Base-by-base conservation (phyloP, 192 early-diverging fungal genomes). In the Coemansia sp. region DNA sequence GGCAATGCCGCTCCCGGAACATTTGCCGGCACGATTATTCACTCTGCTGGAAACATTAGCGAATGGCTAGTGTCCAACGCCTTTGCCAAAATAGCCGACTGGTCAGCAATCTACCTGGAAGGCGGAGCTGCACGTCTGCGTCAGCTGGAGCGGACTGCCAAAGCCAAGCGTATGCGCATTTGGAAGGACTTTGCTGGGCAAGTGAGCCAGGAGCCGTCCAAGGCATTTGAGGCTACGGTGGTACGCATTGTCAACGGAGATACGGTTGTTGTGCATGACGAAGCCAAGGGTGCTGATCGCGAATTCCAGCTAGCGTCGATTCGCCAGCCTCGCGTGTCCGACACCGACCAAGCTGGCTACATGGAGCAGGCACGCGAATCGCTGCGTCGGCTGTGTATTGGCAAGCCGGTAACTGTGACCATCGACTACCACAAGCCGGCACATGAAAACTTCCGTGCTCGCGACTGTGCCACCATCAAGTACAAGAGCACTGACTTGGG, bases 341-440 rank as follows among this genome's bases (percentile, higher is more conserved):
- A 90, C 52, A 66, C 85, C 12, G 84, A 85, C 51, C 84, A 90
- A 54, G 84, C 85, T 9, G 88, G 86, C 7, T 96, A 93, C 67
- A 82, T 90, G 32, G 85, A 86, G 63, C 89, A 96, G 51, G 93
- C 94, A 14, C 86, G 85, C 60, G 96, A 99, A 66, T 84, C 85
- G 51, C 80, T 99, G 40, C 86, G 96, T 30, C 87, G 88, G 56
- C 81, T 86, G 42, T 76, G 91, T 53, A 93, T 99, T 58, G 96
- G 94, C 23, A 90, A 90, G 65, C 80, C 81, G 28, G 96, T 92
- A n/a, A 76, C 68, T 4, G 64, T 68, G 51, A 60, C 73, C 77
- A 39, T 83, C 68, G 96, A 96, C 62, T 99, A 91, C 66, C 66
- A 87, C 58, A 92, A 94, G 58, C 92, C 93, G n/a, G 88, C 94